Conservation (phyloP, 768 basidiomycete species). For the Hygrocybe coccinea region DNA sequence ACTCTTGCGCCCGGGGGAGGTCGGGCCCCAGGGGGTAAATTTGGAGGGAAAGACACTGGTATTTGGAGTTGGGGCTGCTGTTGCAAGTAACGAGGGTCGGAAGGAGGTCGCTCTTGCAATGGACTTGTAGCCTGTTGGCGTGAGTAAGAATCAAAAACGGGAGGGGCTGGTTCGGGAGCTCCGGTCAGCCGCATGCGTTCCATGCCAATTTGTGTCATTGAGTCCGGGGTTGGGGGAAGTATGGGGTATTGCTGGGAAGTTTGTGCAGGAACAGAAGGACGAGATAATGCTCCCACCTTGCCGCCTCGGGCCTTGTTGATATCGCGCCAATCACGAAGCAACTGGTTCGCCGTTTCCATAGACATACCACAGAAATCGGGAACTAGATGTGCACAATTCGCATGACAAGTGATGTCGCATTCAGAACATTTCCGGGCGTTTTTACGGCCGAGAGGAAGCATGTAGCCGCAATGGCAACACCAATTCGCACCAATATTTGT, state of each 20-base stretch:
- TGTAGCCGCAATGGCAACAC: conserved; percentile 99
- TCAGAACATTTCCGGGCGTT: conserved; percentile 94
- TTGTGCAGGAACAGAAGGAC: conserved; percentile 34
- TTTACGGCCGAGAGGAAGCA: conserved; percentile 94
- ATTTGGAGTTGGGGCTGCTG: conserved; percentile 28
- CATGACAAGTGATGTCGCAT: conserved; percentile 95
- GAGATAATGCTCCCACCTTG: conserved; percentile 31
- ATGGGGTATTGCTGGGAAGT: conserved; percentile 33
- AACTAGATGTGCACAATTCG: conserved; percentile 94
- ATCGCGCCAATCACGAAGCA: conserved; percentile 85
- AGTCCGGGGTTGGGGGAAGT: conserved; percentile 18
- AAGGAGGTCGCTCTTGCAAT: conserved; percentile 37
- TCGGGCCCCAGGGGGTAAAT: conserved; percentile 28
- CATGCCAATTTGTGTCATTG: conserved; percentile 31
- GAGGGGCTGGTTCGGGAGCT: conserved; percentile 32
- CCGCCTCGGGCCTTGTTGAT: conserved; percentile 72
- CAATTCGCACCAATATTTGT: conserved; percentile 97
- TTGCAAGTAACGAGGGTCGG: conserved; percentile 40
- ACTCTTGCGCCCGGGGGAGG: conserved; percentile 42
- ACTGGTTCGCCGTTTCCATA: conserved; percentile 96
- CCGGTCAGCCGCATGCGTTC: conserved; percentile 45
- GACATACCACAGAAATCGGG: conserved; percentile 99
- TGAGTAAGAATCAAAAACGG: conserved; percentile 34
- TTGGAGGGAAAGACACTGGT: conserved; percentile 24
- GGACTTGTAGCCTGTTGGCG: conserved; percentile 32